Conservation (phyloP, 352 stramenopile species). For the Albugo candida region DNA sequence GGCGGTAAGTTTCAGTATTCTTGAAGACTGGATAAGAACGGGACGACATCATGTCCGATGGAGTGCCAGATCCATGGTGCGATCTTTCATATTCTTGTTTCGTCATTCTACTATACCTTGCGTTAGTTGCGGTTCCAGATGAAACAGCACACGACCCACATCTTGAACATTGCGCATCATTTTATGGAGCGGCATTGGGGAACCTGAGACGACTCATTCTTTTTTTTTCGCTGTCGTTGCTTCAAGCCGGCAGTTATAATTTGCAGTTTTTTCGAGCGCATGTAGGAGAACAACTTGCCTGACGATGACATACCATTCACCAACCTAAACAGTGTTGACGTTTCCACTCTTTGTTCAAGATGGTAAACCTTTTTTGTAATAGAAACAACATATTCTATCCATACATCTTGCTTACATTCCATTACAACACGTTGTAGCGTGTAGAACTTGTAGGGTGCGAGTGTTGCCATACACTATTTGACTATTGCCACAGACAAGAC, state of each 20-base stretch:
- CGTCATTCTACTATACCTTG: slow-evolving; percentile 18
- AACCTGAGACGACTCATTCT: slow-evolving; percentile 4
- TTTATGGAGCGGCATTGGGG: slow-evolving; percentile 36
- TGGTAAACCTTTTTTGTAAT: slow-evolving; percentile 15
- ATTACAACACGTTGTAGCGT: slow-evolving; percentile 62
- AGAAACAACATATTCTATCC: slow-evolving; percentile 63
- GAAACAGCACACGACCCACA: no score
- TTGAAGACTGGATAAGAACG: slow-evolving; percentile 64
- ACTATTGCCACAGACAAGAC: no score
- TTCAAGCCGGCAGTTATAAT: slow-evolving; percentile 1
- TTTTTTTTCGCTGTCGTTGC: slow-evolving; percentile 13
- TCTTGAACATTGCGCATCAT: slow-evolving; percentile 76
- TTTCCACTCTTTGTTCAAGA: slow-evolving; percentile 2
- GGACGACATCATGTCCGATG: slow-evolving; percentile 28
- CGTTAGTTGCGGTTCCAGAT: slow-evolving; percentile 49
- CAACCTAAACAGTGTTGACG: slow-evolving; percentile 13
- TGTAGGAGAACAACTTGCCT: slow-evolving; percentile 76
- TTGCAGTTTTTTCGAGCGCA: slow-evolving; percentile 13
- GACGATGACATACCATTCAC: slow-evolving; percentile 74
- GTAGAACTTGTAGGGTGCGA: slow-evolving; percentile 1
- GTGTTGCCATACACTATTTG: no score
- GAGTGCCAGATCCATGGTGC: no score
- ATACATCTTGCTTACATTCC: no score
- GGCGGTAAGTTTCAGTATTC: slow-evolving; percentile 76
- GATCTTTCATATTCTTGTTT: no score